These are phyloP conservation scores for Penicillium brasilianum DNA, from an alignment of 2,329 filamentous ascomycete species.

Conservation along the genomic window DNA sequence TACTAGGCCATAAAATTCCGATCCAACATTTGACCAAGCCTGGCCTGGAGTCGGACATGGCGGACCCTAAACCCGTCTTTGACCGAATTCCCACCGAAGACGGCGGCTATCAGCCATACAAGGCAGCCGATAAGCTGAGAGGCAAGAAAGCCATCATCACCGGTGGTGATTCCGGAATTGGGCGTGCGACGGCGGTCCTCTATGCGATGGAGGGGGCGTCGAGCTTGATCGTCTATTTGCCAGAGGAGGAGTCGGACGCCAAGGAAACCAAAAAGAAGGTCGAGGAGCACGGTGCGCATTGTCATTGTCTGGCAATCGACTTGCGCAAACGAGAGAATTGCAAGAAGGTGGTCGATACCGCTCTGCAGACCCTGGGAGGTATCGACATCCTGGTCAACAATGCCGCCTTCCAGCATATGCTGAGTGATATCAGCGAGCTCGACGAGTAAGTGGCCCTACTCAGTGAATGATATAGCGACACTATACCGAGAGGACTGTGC, in stretches of 20 bases:
- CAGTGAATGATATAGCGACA: not conserved
- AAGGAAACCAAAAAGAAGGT: slow-evolving; percentile 74
- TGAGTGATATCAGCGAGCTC: slow-evolving; percentile 71
- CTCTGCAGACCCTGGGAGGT: slow-evolving; percentile 67
- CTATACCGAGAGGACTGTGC: not conserved
- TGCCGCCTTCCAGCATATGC: slow-evolving; percentile 75
- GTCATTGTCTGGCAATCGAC: slow-evolving; percentile 68
- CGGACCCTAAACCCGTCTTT: slow-evolving; percentile 62
- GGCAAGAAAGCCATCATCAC: slow-evolving; percentile 80
- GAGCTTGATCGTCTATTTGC: slow-evolving; percentile 73
- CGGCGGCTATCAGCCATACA: slow-evolving; percentile 72
- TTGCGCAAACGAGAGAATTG: slow-evolving; percentile 70
- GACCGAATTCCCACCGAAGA: slow-evolving; percentile 71
- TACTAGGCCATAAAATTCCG: slow-evolving; percentile 56
- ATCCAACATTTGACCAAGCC: slow-evolving; percentile 60
- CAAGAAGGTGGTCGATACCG: slow-evolving; percentile 69
- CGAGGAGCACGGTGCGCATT: slow-evolving; percentile 68
- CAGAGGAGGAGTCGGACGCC: slow-evolving; percentile 76
- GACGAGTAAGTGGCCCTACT: slow-evolving; percentile 60
- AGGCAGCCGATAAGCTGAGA: slow-evolving; percentile 74
- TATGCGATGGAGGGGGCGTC: slow-evolving; percentile 83
- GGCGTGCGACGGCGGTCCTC: slow-evolving; percentile 74
- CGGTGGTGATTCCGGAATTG: slow-evolving; percentile 79
- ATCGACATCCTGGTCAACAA: slow-evolving; percentile 74
- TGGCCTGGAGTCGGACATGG: slow-evolving; percentile 61